phyloP scores from a whole-genome alignment of 257 asterid genomes.

The Oldenlandia corymbosa region DNA sequence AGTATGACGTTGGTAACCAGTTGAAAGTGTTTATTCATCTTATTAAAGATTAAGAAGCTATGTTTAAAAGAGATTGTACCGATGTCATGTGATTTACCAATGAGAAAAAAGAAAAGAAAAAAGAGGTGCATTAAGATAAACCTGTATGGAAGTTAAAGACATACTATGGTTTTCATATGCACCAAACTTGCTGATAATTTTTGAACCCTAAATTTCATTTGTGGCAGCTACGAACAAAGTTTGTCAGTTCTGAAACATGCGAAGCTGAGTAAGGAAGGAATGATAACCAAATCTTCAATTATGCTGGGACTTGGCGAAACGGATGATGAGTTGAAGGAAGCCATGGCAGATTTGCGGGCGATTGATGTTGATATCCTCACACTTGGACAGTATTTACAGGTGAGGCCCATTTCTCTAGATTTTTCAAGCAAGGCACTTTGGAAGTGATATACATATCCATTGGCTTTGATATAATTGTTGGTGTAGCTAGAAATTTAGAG shows the following conservation, averaged over 20 bases:
- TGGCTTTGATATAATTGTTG: too few relatives aligned
- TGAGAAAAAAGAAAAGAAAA: too few relatives aligned
- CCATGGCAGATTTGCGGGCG: conserved; percentile 87
- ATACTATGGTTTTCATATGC: neutral
- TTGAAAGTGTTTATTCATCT: neutral
- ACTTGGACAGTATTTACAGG: conserved; percentile 93
- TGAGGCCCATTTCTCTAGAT: conserved; percentile 20
- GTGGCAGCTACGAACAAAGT: conserved; percentile 84
- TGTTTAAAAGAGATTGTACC: neutral
- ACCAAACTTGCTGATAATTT: neutral
- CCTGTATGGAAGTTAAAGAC: neutral
- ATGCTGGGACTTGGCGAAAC: conserved; percentile 99
- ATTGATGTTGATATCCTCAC: conserved; percentile 91
- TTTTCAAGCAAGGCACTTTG: neutral
- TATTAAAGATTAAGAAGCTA: neutral
- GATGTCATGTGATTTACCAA: neutral
- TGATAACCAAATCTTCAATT: conserved; percentile 86
- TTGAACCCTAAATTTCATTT: neutral
- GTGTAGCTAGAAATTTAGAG: neutral
- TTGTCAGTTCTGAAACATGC: conserved; percentile 85
- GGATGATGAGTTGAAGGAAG: conserved; percentile 81
- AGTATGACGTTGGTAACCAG: neutral
- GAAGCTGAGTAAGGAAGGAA: conserved; percentile 69
- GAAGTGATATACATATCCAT: neutral
- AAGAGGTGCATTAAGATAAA: too few relatives aligned